Evolutionary conservation across 106 monocot species (phyloP).

Genomic region (Apostasia ramifera): DNA sequence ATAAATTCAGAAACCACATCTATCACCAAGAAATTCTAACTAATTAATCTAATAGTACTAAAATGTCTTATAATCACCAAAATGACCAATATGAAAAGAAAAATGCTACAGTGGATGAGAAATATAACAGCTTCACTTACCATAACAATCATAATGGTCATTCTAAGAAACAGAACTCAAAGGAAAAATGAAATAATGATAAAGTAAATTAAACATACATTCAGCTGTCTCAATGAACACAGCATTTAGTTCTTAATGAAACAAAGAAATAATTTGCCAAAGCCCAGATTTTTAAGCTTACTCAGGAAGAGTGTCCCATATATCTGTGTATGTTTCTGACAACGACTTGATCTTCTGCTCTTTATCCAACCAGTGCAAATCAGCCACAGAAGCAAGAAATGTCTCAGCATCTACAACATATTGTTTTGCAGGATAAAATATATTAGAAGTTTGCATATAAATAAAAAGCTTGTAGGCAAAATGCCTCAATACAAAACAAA

Average conservation of each 20-base stretch:
- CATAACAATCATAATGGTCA: no score
- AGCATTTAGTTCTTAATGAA: neutral
- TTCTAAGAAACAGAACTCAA: no score
- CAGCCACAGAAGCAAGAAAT: slow-evolving; percentile 39
- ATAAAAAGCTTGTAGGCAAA: neutral
- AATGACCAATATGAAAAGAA: no score
- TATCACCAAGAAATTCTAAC: no score
- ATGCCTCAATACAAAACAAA: neutral
- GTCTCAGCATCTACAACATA: slow-evolving; percentile 24
- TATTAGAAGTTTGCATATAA: neutral
- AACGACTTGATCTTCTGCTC: slow-evolving; percentile 58
- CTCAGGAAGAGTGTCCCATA: slow-evolving; percentile 36
- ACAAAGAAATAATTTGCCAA: neutral
- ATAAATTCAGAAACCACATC: no score
- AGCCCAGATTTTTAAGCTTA: slow-evolving; percentile 1
- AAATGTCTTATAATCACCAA: no score
- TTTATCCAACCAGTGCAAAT: slow-evolving; percentile 42
- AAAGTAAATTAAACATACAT: no score
- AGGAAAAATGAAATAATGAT: no score
- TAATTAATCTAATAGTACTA: no score
- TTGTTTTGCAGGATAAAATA: neutral
- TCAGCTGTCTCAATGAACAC: no score
- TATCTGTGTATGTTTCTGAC: slow-evolving; percentile 50
- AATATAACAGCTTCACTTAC: no score
- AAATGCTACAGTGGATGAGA: no score